Evolutionary conservation across 2,329 filamentous ascomycete species (phyloP), one percentile per base, ranked within the genome.

Genomic region (Macrophomina phaseolina): DNA sequence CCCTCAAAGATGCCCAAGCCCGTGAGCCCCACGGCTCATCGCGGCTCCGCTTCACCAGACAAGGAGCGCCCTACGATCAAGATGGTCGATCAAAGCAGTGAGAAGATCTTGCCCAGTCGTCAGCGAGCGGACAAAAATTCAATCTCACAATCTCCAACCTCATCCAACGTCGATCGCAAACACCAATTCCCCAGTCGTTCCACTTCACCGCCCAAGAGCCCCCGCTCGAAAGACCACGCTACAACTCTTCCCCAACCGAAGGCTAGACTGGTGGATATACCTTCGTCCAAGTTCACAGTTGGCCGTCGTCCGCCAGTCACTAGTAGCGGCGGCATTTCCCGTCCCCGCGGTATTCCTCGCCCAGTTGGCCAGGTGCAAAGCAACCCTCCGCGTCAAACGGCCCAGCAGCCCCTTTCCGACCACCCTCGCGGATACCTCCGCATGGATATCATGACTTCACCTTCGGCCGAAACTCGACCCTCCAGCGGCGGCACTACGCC

Each of bases 81-180:
- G 51, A 64, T 67, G 48, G 18, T 67, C 67, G 70, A 46, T 28
- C 67, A 38, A 3, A 75, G 65, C 73, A 67, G 6, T 52, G 51
- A 16, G 30, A 36, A 56, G 8, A 38, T 62, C 45, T 18, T 49
- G 45, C 45, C 42, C 5, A 38, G 5, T 8, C 28, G 30, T 16
- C n/a, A 28, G 4, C 30, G 18, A 5, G 34, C 45, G 16, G 58
- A 49, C 14, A 62, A 36, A 1, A 38, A 11, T 11, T 62, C 58
- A 11, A 18, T 32, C 5, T 28, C 42, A n/a, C 28, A 9, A 16
- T 1, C 36, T 56, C 8, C 12, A 32, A 12, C 18, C 4, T 18
- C 56, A 18, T 46, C 28, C 40, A 32, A 18, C 40, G 23, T 5
- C 36, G 23, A 40, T 5, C 14, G 5, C 9, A 14, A 16, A 32